Evolutionary conservation across 352 stramenopile genomes (phyloP).

Genomic region (Phytophthora quininea): DNA sequence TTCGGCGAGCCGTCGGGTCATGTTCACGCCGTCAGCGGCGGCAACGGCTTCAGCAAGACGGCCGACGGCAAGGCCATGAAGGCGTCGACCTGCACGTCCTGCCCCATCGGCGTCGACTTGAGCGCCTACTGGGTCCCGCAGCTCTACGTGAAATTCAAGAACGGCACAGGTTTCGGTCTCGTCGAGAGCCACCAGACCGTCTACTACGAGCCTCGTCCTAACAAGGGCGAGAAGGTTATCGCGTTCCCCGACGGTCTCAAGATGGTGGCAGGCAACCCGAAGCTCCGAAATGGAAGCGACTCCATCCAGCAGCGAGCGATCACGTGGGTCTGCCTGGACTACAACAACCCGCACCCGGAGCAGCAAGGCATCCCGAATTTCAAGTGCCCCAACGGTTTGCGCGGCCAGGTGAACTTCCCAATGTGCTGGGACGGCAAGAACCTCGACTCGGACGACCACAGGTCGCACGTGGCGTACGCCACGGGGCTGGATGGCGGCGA

Average conservation of each 20-base stretch:
- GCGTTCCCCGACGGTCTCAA: slow-evolving; percentile 53
- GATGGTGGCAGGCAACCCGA: slow-evolving; percentile 53
- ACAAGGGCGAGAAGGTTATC: slow-evolving; percentile 42
- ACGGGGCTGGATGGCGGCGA: slow-evolving; percentile 44
- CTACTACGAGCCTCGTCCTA: slow-evolving; percentile 50
- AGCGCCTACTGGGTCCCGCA: slow-evolving; percentile 61
- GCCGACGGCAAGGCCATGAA: slow-evolving; percentile 44
- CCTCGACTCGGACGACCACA: slow-evolving; percentile 55
- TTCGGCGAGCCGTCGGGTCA: slow-evolving; percentile 31
- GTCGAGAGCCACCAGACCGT: slow-evolving; percentile 62
- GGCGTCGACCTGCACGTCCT: slow-evolving; percentile 56
- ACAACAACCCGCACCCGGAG: slow-evolving; percentile 46
- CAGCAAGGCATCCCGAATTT: slow-evolving; percentile 52
- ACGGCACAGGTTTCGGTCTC: slow-evolving; percentile 52
- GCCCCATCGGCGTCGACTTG: slow-evolving; percentile 50
- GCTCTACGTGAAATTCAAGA: slow-evolving; percentile 64
- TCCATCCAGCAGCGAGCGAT: slow-evolving; percentile 47
- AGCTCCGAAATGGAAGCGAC: slow-evolving; percentile 36
- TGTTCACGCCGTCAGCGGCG: slow-evolving; percentile 51
- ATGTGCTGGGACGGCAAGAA: slow-evolving; percentile 62
- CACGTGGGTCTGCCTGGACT: slow-evolving; percentile 57
- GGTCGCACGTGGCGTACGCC: slow-evolving; percentile 57
- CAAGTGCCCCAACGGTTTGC: slow-evolving; percentile 49
- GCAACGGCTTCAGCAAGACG: slow-evolving; percentile 56
- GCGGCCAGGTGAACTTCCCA: slow-evolving; percentile 60